These are phyloP conservation scores for Boletus rubroflammeus DNA, from an alignment of 768 basidiomycete species.

Conservation along the genomic window DNA sequence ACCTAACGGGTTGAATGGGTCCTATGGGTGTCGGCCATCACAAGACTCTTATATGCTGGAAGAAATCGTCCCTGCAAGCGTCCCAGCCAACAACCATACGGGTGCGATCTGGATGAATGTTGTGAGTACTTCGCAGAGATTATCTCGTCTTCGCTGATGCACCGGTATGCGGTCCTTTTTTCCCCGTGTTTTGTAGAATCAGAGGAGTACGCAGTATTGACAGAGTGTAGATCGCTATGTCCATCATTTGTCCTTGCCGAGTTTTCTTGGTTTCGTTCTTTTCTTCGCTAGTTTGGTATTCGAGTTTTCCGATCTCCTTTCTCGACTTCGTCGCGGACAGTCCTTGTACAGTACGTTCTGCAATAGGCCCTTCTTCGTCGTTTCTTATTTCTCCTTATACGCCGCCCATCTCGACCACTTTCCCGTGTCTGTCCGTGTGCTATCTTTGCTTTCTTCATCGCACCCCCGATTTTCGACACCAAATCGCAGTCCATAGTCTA, in stretches of 20 bases:
- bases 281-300: constrained; percentile 4
- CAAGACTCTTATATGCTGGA: constrained; percentile 69
- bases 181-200: constrained; percentile 16
- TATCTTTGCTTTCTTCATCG: constrained; percentile 5
- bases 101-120: constrained; percentile 42
- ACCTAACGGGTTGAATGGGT: constrained; percentile 47
- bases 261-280: constrained; percentile 1
- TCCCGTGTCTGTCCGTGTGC: constrained; percentile 8
- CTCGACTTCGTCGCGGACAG: constrained; percentile 10
- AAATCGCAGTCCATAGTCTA: constrained; percentile 14
- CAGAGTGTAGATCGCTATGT: constrained; percentile 3
- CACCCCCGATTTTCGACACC: background rate
- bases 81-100: constrained; percentile 29
- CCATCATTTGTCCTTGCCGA: background rate
- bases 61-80: constrained; percentile 48
- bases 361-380: constrained; percentile 6
- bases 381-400: constrained; percentile 36
- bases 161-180: constrained; percentile 11
- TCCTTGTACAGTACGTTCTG: constrained; percentile 21
- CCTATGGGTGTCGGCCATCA: constrained; percentile 51
- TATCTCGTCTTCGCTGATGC: constrained; percentile 32
- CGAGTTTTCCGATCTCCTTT: background rate
- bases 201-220: constrained; percentile 25
- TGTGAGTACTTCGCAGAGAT: constrained; percentile 36
- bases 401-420: background rate